Evolutionary conservation across 2,329 filamentous ascomycete species (phyloP).

Genomic region (Stenocarpella maydis): DNA sequence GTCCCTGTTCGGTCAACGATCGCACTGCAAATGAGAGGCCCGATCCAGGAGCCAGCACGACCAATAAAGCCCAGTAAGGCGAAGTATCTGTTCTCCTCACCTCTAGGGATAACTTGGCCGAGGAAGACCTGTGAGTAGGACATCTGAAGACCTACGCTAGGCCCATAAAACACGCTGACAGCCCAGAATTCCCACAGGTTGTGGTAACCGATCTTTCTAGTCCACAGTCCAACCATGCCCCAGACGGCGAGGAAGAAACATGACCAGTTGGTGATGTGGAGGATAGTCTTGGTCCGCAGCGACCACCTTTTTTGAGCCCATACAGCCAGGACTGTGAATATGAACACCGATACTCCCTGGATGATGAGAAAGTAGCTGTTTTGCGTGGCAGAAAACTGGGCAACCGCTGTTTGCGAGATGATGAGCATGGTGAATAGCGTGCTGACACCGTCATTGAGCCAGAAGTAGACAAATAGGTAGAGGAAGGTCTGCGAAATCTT

Average conservation of each 20-base stretch:
- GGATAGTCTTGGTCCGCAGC: conserved; percentile 3
- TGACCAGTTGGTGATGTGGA: neutral
- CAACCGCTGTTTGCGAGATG: conserved; percentile 2
- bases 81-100: conserved; percentile 16
- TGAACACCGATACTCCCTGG: neutral
- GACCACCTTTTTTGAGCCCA: neutral
- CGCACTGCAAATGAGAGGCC: conserved; percentile 3
- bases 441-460: conserved; percentile 2
- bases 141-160: neutral
- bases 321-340: neutral
- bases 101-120: conserved; percentile 3
- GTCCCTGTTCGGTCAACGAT: conserved; percentile 8
- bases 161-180: neutral
- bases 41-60: neutral
- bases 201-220: conserved; percentile 9
- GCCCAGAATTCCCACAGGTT: conserved; percentile 27
- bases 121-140: conserved; percentile 14
- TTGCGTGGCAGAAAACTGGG: neutral
- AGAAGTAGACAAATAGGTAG: conserved; percentile 17
- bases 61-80: conserved; percentile 7
- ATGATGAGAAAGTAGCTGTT: conserved; percentile 20
- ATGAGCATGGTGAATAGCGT: neutral
- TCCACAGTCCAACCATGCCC: conserved; percentile 27
- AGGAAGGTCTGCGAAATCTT: conserved; percentile 2
- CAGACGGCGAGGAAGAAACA: neutral